Conservation (phyloP, 225 moss, liverwort and hornwort species). For the Takakia lepidozioides region DNA sequence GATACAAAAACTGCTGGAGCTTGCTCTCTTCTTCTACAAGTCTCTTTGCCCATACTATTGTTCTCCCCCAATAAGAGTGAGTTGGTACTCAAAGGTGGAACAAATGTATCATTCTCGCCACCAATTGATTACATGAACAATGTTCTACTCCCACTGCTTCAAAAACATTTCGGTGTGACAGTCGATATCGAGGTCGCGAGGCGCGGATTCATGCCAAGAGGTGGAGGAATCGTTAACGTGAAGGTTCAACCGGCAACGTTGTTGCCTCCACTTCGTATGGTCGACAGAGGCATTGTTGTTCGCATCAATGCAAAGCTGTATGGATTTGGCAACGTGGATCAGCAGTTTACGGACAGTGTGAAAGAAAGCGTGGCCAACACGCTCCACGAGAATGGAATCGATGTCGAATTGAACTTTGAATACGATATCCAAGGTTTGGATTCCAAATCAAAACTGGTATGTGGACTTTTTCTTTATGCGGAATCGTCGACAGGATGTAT, state of each 20-base stretch:
- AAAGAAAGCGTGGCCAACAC: not conserved
- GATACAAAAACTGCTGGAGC: not conserved
- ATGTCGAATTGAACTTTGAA: constrained; percentile 16
- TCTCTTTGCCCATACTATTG: constrained; percentile 3
- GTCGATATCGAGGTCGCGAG: constrained; percentile 28
- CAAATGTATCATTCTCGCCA: constrained; percentile 22
- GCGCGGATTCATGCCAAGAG: constrained; percentile 25
- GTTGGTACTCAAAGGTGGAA: constrained; percentile 28
- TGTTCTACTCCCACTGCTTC: constrained; percentile 28
- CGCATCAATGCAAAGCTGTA: constrained; percentile 14
- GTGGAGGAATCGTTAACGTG: constrained; percentile 12
- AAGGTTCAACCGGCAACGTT: constrained; percentile 4
- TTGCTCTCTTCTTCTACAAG: constrained; percentile 3
- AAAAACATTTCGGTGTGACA: constrained; percentile 12
- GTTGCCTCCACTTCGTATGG: constrained; percentile 14
- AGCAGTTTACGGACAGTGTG: constrained; percentile 7
- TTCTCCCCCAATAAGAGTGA: constrained; percentile 3
- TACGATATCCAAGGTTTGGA: constrained; percentile 19
- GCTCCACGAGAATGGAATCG: not conserved
- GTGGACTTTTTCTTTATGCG: constrained; percentile 46
- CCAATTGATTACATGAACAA: constrained; percentile 34
- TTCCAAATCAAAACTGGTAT: constrained; percentile 10
- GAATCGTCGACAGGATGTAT: constrained; percentile 52
- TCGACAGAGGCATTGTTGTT: constrained; percentile 11
- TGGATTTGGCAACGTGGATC: constrained; percentile 17